These are phyloP conservation scores for Trichosporon faecale DNA, from an alignment of 1,284 basidiomycete species.

Conservation along the genomic window DNA sequence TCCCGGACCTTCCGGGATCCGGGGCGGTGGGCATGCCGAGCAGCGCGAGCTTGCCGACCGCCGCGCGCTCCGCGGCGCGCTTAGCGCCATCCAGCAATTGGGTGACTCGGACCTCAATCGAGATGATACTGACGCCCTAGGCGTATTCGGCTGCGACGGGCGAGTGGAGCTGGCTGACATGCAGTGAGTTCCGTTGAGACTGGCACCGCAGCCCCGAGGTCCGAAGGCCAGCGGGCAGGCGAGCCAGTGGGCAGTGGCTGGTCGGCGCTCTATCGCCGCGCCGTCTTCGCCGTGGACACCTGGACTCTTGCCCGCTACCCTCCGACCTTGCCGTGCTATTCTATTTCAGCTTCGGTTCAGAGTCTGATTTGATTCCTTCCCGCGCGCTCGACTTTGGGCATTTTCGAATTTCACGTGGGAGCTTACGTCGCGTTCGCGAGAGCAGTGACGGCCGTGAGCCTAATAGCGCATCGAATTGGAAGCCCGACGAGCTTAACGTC, in stretches of 20 bases:
- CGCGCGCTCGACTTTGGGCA: not conserved
- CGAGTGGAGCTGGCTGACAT: not conserved
- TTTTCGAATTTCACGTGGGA: not conserved
- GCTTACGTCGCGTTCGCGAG: not conserved
- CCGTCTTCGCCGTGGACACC: not conserved
- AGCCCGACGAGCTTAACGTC: not conserved
- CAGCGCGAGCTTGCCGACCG: too few species aligned
- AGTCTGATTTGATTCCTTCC: not conserved
- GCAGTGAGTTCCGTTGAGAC: too few species aligned
- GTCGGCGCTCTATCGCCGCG: not conserved
- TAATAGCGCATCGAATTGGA: not conserved
- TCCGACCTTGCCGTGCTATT: too few species aligned
- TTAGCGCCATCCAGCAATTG: too few species aligned
- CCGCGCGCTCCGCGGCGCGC: too few species aligned
- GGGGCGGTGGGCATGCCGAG: not conserved
- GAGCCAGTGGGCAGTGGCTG: not conserved
- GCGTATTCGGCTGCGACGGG: too few species aligned
- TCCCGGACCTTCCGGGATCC: too few species aligned
- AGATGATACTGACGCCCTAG: not conserved
- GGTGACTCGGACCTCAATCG: not conserved
- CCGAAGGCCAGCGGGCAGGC: not conserved
- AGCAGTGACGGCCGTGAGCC: not conserved
- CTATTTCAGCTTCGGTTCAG: not conserved
- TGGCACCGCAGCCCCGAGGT: not conserved
- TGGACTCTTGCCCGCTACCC: not conserved